phyloP scores from a whole-genome alignment of 441 rosid species.

The Aquilaria agallochum region DNA sequence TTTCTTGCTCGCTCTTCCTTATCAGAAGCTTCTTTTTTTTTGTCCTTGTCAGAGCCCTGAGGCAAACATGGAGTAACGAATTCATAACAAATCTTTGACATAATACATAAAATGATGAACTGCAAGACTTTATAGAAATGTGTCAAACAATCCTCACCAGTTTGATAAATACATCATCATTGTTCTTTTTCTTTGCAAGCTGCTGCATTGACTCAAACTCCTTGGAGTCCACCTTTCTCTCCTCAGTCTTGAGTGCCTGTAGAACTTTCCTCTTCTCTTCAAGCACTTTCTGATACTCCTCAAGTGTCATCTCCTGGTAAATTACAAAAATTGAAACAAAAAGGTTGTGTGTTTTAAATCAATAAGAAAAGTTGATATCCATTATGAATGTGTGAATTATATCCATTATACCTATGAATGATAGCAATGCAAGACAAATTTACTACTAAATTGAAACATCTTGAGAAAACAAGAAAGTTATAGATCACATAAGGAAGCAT shows the following conservation, averaged over 20 bases:
- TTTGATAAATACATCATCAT: constrained; percentile 59
- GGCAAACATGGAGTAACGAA: neutral
- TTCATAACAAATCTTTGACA: neutral
- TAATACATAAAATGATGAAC: neutral
- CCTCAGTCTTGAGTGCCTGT: constrained; percentile 60
- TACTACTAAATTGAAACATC: no score
- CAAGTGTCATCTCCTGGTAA: constrained; percentile 81
- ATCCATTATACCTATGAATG: no score
- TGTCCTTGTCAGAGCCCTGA: constrained; percentile 76
- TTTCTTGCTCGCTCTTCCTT: constrained; percentile 68
- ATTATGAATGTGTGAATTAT: no score
- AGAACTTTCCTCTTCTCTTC: constrained; percentile 85
- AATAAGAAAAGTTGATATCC: no score
- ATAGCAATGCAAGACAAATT: no score
- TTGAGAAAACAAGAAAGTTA: neutral
- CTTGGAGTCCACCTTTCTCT: constrained; percentile 71
- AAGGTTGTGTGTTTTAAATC: no score
- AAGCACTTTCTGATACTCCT: constrained; percentile 82
- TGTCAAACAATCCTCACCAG: constrained; percentile 34
- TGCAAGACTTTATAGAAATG: neutral
- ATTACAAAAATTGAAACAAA: no score
- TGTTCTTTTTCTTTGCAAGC: constrained; percentile 59
- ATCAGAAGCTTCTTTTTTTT: constrained; percentile 58
- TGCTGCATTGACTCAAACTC: constrained; percentile 64
- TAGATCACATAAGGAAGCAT: neutral